A percentile compares a stretch with the other conserved stretches of the same genome.
Conservation (phyloP, 2,329 filamentous ascomycete species). For the Lasiodiplodia theobromae region DNA sequence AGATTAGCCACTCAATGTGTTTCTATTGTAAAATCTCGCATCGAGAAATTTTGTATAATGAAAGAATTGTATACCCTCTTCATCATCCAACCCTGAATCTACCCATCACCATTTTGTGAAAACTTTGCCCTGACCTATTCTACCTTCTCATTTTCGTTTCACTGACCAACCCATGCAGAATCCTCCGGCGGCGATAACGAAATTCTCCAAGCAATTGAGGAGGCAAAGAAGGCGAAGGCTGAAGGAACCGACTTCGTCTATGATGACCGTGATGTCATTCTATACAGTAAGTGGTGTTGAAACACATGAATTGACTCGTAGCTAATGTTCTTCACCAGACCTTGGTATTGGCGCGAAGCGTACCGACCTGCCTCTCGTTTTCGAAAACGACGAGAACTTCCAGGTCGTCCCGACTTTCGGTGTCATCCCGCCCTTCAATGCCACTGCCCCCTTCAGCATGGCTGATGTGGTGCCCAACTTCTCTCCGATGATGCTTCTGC, state of each 20-base stretch:
- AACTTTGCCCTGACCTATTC: background rate
- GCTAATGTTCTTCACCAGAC: slow-evolving; percentile 54
- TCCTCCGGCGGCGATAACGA: slow-evolving; percentile 51
- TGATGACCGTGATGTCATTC: slow-evolving; percentile 84
- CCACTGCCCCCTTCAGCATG: slow-evolving; percentile 79
- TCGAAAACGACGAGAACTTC: slow-evolving; percentile 90
- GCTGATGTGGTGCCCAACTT: slow-evolving; percentile 92
- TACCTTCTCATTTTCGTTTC: background rate
- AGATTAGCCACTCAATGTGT: slow-evolving; percentile 16
- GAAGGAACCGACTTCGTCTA: slow-evolving; percentile 81
- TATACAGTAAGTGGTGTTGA: slow-evolving; percentile 69
- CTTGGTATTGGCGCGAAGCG: slow-evolving; percentile 91
- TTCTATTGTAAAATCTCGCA: background rate
- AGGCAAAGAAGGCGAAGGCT: slow-evolving; percentile 74
- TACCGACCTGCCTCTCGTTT: slow-evolving; percentile 85
- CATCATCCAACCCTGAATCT: background rate
- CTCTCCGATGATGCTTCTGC: slow-evolving; percentile 96
- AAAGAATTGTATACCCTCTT: slow-evolving; percentile 28
- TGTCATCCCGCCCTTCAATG: slow-evolving; percentile 92
- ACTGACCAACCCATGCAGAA: slow-evolving; percentile 18
- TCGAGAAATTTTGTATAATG: slow-evolving; percentile 26
- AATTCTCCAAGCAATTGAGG: slow-evolving; percentile 75
- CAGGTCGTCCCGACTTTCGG: slow-evolving; percentile 94
- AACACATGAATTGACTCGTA: background rate
- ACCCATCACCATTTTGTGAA: background rate